phyloP scores from a whole-genome alignment of 192 early-diverging fungal genomes.

The Rhizoclosmatium globosum region DNA sequence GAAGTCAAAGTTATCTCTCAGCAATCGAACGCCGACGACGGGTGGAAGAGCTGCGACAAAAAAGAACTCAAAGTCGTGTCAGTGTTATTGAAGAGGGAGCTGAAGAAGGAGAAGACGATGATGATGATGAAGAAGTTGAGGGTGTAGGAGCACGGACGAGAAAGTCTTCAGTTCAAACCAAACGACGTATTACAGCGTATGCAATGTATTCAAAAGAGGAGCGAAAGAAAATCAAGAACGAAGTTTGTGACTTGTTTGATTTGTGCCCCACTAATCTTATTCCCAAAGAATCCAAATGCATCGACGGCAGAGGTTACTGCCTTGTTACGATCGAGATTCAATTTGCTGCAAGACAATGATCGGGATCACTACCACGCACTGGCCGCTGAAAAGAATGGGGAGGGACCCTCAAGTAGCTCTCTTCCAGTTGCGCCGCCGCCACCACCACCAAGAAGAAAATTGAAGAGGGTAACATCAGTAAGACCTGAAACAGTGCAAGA shows the following conservation, averaged over 20 bases:
- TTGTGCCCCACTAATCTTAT: not conserved
- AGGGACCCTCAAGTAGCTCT: not conserved
- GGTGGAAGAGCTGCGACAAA: not conserved
- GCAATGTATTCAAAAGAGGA: constrained; percentile 15
- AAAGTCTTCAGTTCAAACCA: not conserved
- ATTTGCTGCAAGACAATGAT: not conserved
- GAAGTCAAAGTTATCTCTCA: not conserved
- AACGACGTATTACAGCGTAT: constrained; percentile 24
- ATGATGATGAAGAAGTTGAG: not conserved
- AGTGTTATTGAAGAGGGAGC: not conserved
- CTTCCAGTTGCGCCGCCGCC: too few species aligned
- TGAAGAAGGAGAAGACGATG: not conserved
- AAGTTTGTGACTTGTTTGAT: not conserved
- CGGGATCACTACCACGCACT: not conserved
- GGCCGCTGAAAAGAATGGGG: not conserved
- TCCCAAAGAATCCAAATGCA: not conserved
- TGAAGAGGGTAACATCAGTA: too few species aligned
- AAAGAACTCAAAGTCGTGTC: not conserved
- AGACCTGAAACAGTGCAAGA: not conserved
- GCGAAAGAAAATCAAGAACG: constrained; percentile 2
- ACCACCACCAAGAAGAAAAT: too few species aligned
- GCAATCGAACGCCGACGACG: not conserved
- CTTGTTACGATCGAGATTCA: not conserved
- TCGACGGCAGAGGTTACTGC: not conserved
- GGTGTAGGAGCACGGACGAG: not conserved